These are phyloP conservation scores for Neurospora sp. DNA, from an alignment of 2,329 filamentous ascomycete genomes.

Conservation along the genomic window DNA sequence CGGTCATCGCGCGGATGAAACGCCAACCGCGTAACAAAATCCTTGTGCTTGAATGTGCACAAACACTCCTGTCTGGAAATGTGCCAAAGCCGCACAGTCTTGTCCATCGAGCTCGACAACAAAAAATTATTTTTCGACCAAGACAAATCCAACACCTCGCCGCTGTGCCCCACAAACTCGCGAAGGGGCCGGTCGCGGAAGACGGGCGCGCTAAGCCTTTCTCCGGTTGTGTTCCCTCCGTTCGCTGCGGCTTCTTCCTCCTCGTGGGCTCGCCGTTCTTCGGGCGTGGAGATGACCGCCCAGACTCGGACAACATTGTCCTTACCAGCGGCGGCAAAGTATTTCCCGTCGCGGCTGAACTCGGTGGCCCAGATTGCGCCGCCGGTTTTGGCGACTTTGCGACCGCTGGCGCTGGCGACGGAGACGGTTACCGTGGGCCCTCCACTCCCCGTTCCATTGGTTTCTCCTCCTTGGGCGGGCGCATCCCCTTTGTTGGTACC, in stretches of 20 bases:
- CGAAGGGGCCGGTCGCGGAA: slow-evolving; percentile 70
- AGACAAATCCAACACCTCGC: slow-evolving; percentile 80
- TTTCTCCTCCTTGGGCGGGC: not conserved
- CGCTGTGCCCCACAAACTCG: slow-evolving; percentile 75
- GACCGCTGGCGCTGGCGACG: slow-evolving; percentile 25
- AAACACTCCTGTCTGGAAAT: slow-evolving; percentile 75
- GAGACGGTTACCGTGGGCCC: slow-evolving; percentile 19
- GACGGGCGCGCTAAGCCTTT: slow-evolving; percentile 77
- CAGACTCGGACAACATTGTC: slow-evolving; percentile 81
- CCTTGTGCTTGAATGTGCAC: slow-evolving; percentile 87
- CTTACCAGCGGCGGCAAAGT: slow-evolving; percentile 84
- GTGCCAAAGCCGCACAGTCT: slow-evolving; percentile 93
- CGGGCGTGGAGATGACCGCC: slow-evolving; percentile 73
- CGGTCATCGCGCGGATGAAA: slow-evolving; percentile 94
- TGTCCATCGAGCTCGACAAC: slow-evolving; percentile 85
- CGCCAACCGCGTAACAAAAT: slow-evolving; percentile 88
- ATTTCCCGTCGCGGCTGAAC: slow-evolving; percentile 86
- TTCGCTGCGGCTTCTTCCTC: slow-evolving; percentile 46
- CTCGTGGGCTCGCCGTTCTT: slow-evolving; percentile 68
- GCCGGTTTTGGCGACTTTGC: slow-evolving; percentile 33
- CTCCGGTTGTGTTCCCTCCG: slow-evolving; percentile 34
- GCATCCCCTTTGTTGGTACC: slow-evolving; percentile 11
- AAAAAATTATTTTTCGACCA: slow-evolving; percentile 99
- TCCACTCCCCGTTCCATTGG: not conserved
- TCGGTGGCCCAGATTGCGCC: slow-evolving; percentile 85